These are phyloP conservation scores for Fremontodendron californicum DNA, from an alignment of 345 rosid genomes.

Conservation along the genomic window DNA sequence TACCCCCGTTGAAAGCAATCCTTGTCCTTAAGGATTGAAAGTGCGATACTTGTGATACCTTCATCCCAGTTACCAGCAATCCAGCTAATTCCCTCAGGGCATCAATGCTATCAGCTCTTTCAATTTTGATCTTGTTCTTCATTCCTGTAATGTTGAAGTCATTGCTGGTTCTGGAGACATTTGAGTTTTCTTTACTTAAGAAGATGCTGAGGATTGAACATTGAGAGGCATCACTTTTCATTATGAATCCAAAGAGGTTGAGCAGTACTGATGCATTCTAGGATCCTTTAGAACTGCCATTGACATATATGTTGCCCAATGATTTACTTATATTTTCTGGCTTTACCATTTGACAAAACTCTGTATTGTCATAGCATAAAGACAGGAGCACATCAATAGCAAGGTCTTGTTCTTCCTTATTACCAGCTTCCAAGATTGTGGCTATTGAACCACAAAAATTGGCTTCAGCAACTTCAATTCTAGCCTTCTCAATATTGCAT, in stretches of 20 bases:
- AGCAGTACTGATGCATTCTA: slow-evolving; percentile 19
- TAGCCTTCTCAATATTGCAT: too few relatives aligned
- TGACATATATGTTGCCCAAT: slow-evolving; percentile 13
- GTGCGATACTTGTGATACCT: too few relatives aligned
- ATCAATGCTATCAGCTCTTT: too few relatives aligned
- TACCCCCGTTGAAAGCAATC: too few relatives aligned
- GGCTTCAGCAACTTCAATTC: too few relatives aligned
- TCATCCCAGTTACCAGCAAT: too few relatives aligned
- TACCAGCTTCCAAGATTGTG: slow-evolving; percentile 25
- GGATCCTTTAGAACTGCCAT: slow-evolving; percentile 18
- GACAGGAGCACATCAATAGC: slow-evolving; percentile 20
- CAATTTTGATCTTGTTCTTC: too few relatives aligned
- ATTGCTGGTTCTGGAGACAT: background rate
- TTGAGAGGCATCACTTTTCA: background rate
- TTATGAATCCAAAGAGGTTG: slow-evolving; percentile 7
- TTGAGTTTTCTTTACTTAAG: background rate
- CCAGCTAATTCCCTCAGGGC: too few relatives aligned
- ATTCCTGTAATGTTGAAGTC: too few relatives aligned
- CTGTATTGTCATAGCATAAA: slow-evolving; percentile 10
- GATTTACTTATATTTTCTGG: slow-evolving; percentile 8
- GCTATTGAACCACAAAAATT: slow-evolving; percentile 19
- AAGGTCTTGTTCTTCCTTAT: slow-evolving; percentile 25
- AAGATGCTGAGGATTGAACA: background rate
- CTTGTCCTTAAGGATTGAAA: too few relatives aligned
- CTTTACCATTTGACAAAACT: slow-evolving; percentile 9